Conservation (phyloP, 345 rosid species). For the Hibiscus tridactylites region DNA sequence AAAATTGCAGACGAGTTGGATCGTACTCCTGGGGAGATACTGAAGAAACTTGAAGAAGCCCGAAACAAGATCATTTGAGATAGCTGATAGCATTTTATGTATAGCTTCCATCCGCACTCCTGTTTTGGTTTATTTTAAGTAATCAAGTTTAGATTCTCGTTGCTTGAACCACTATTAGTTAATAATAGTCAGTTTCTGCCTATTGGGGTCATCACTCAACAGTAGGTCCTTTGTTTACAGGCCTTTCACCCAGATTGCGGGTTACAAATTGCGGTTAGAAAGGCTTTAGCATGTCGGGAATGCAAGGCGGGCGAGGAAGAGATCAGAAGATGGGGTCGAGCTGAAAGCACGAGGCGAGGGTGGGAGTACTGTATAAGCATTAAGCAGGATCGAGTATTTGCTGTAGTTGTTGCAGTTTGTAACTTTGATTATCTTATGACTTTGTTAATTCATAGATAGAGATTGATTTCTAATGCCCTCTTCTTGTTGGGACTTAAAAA, state of each 20-base stretch:
- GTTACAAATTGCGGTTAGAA: not conserved
- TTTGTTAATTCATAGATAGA: not conserved
- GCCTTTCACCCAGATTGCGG: not conserved
- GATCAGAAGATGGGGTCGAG: not conserved
- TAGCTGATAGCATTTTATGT: not conserved
- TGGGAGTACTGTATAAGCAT: not conserved
- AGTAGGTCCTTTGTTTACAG: not conserved
- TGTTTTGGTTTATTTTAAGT: not conserved
- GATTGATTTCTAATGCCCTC: not conserved
- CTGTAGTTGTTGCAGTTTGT: not conserved
- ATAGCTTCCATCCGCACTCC: not conserved
- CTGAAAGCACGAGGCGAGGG: not conserved
- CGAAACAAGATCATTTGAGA: conserved; percentile 68
- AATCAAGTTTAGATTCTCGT: not conserved
- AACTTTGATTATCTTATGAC: not conserved
- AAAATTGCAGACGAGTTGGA: conserved; percentile 94
- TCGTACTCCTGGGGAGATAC: conserved; percentile 89
- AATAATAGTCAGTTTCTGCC: not conserved
- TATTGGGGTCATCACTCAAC: not conserved
- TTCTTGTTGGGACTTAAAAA: not conserved
- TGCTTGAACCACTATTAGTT: not conserved
- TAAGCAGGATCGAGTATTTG: not conserved
- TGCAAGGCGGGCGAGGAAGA: not conserved
- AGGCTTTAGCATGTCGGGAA: not conserved
- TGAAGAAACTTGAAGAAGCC: conserved; percentile 93